These are phyloP conservation scores for Fraxinus dipetala DNA, from an alignment of 305 asterid genomes.

Conservation along the genomic window DNA sequence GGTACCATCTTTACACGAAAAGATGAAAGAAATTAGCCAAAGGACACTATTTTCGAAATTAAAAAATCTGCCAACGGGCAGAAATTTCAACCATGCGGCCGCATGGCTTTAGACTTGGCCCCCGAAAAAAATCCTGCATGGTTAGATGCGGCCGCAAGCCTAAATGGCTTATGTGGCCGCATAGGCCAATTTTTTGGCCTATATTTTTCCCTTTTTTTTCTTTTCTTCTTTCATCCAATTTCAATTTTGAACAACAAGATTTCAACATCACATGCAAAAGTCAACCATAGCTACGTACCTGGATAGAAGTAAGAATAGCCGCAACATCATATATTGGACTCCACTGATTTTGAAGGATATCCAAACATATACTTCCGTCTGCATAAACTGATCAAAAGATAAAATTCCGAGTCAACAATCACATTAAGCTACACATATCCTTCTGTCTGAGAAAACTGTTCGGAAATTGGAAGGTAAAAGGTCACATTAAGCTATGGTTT, in stretches of 20 bases:
- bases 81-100: background rate
- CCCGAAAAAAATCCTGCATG: background rate
- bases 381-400: slow-evolving; percentile 57
- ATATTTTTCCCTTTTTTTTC: background rate
- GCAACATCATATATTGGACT: slow-evolving; percentile 81
- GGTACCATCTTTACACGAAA: too few species aligned
- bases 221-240: background rate
- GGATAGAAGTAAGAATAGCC: slow-evolving; percentile 64
- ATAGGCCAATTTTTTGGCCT: too few species aligned
- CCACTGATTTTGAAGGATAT: slow-evolving; percentile 79
- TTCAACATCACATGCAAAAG: background rate
- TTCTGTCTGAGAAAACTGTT: background rate
- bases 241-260: background rate
- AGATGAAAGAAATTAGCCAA: too few species aligned
- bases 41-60: too few species aligned
- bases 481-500: background rate
- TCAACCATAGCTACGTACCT: slow-evolving; percentile 33
- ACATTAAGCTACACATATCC: background rate
- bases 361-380: slow-evolving; percentile 76
- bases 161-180: too few species aligned
- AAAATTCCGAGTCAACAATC: slow-evolving; percentile 14
- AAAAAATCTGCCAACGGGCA: too few species aligned
- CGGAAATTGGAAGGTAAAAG: background rate
- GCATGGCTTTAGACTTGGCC: background rate
- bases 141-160: background rate